Evolutionary conservation across 306 rosid genomes (phyloP), one percentile per base, ranked within the genome.

Genomic region (Urtica urens): DNA sequence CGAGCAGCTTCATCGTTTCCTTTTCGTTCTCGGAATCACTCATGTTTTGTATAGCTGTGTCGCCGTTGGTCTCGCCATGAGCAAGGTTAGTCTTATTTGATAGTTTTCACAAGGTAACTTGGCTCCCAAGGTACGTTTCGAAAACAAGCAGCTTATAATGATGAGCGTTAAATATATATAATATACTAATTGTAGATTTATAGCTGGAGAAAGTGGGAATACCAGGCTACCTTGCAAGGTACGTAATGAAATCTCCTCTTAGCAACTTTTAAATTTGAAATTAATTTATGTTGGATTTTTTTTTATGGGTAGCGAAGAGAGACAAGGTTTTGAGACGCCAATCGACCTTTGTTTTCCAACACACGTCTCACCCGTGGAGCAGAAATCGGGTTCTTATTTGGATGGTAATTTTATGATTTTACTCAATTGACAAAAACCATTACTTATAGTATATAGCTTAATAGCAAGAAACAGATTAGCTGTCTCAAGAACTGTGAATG

Each of bases 321-420:
- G 58, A 38, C 75, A 88, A 74, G 72, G 82, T 81, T 62, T 68
- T 90, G 97, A 84, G 76, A 69, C 77, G 95, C 63, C 97, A 90
- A 57, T 68, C 78, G 23, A 84, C 97, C 52, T 90, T 90, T 60
- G 75, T 90, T 64, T 90, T 64, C 59, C 97, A 90, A 63, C 97
- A 77, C 62, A 66, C 97, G 6, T 81, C 93, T 68, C 97, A 90
- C 74, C 95, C 97, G 25, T 90, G 95, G 97, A 90, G 97, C 81
- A 79, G 87, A 78, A 82, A 51, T 72, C 82, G 79, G 54, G 53
- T 77, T 73, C 80, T 90, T 42, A 74, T 74, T 57, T 90, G 97
- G 97, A 90, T 84, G 97, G 97, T 90, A 46, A 65, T 51, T 23
- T 46, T 34, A 23, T 44, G 6, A 26, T 46, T 2, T 25, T 46